Evolutionary conservation across 2,329 filamentous ascomycete species (phyloP).

Genomic region (Ophiocordyceps camponoti-rufipedis): DNA sequence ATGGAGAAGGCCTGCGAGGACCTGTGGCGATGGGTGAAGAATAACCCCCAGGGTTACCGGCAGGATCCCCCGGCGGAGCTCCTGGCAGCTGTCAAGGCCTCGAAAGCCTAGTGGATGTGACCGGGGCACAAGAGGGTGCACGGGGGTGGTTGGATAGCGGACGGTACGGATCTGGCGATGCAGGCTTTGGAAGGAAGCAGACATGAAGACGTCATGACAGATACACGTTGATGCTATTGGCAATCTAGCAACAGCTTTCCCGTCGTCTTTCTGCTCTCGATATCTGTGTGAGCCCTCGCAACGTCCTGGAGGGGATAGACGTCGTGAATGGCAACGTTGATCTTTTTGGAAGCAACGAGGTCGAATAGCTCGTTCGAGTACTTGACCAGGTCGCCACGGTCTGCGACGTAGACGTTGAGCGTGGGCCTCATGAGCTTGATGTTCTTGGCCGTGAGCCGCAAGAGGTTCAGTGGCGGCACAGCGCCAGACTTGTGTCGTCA

Average conservation of each 20-base stretch:
- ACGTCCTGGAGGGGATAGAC: conserved; percentile 60
- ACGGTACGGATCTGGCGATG: neutral
- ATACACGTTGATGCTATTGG: conserved; percentile 14
- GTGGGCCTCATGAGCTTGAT: conserved; percentile 57
- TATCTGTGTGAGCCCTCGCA: conserved; percentile 53
- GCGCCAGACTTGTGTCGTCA: conserved; percentile 37
- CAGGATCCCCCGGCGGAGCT: conserved; percentile 79
- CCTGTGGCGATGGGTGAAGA: conserved; percentile 92
- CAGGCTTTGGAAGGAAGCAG: neutral
- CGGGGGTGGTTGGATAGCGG: neutral
- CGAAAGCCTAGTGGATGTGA: conserved; percentile 3
- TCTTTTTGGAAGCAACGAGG: conserved; percentile 47
- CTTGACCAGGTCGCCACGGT: conserved; percentile 49
- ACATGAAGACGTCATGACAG: too few relatives aligned
- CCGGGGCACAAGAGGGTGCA: neutral
- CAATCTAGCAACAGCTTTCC: conserved; percentile 67
- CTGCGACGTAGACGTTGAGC: conserved; percentile 51
- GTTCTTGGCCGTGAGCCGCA: conserved; percentile 53
- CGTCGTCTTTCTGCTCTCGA: conserved; percentile 66
- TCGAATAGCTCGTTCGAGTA: conserved; percentile 58
- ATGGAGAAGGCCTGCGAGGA: conserved; percentile 89
- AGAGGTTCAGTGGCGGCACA: conserved; percentile 45
- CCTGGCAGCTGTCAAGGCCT: conserved; percentile 40
- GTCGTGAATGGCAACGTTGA: conserved; percentile 59
- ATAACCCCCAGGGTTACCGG: conserved; percentile 89